Base-by-base conservation (phyloP, 805 yeast genomes). In the Lachancea mirantina region DNA sequence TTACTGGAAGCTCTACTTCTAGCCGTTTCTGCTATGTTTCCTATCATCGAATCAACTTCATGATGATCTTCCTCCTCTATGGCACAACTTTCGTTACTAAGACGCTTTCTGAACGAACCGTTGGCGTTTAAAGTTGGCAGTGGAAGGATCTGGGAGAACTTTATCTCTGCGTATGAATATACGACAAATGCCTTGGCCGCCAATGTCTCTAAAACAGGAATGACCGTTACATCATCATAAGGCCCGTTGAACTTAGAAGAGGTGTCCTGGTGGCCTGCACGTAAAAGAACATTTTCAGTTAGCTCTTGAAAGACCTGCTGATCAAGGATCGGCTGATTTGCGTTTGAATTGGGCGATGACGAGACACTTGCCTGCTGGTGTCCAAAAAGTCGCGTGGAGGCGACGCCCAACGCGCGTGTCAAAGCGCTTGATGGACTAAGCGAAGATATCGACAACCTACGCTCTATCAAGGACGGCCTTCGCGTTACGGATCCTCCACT, bases 181-280 rank as follows among this genome's bases (percentile, higher is more conserved):
- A 92, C 77, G 0, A 94, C 95, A 51, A 87, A 92, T 0, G 95
- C 85, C 61, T 85, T 87, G 1, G 96, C 85, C 2, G 95, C 85
- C 27, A 85, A 61, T 1, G 76, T 66, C 54, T 87, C 95, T 38
- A 88, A 63, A 35, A 68, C 64, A 17, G 50, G 45, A 5, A 70
- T 55, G 14, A 72, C 64, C 38, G 57, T 56, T 48, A 58, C 23
- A 59, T 68, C 55, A 36, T 46, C 55, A 14, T 47, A 25, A 21
- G 33, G 45, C 14, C 47, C 43, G 26, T 45, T 45, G 23, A 40
- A 21, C 19, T 36, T 48, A 14, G 31, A 18, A 2, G 39, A 38
- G 22, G 31, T 38, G 25, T 38, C 32, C 15, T 43, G 23, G 25
- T 42, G 46, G n/a, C 43, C 52, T 2, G 50, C 49, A 13, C 53